A percentile compares a stretch with the other conserved stretches of the same genome.
phyloP scores from a whole-genome alignment of 225 moss, liverwort and hornwort species.

The Pseudisothecium myosuroides region DNA sequence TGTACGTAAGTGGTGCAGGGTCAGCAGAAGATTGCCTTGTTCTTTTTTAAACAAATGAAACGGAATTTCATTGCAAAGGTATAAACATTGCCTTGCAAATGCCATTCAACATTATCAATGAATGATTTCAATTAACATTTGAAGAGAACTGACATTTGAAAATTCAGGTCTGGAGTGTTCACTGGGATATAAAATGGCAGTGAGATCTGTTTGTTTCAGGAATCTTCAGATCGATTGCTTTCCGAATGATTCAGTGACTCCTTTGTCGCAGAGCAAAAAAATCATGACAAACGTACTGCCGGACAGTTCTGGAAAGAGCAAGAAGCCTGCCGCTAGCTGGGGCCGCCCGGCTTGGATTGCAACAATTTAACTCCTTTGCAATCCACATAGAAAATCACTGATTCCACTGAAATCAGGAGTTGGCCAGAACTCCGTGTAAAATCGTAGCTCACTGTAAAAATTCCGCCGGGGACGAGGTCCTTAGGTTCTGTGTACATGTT shows the following conservation, averaged over 20 bases:
- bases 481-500: too few species aligned
- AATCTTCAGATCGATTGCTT: too few species aligned
- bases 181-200: background rate
- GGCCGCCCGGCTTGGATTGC: too few species aligned
- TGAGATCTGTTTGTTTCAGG: background rate
- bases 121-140: background rate
- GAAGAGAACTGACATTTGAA: background rate
- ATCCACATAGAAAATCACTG: background rate
- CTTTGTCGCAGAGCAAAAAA: background rate
- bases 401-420: background rate
- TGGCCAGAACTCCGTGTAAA: background rate
- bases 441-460: too few species aligned
- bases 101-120: background rate
- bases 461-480: too few species aligned
- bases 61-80: too few species aligned
- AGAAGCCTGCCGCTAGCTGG: background rate
- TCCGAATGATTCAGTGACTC: background rate
- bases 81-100: too few species aligned
- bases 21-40: background rate
- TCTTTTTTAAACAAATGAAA: too few species aligned
- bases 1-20: background rate
- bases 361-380: background rate
- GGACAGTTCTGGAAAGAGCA: background rate
- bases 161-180: background rate
- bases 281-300: background rate